These are phyloP conservation scores for Centrapalus pauciflorus DNA, from an alignment of 129 eudicot genomes.

Conservation along the genomic window DNA sequence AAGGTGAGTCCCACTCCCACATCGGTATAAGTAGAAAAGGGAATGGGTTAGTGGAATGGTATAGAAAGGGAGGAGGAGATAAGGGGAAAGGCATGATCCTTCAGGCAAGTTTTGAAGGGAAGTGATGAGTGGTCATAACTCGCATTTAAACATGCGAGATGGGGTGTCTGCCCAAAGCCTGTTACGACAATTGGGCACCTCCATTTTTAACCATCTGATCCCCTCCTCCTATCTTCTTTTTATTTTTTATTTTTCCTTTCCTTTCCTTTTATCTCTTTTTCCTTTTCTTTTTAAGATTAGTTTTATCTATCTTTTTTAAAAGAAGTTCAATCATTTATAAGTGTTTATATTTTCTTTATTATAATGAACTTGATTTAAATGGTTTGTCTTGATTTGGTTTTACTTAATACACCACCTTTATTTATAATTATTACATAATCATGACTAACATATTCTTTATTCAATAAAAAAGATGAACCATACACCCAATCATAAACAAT, in stretches of 20 bases:
- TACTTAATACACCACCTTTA: too few relatives aligned
- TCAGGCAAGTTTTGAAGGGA: constrained; percentile 65
- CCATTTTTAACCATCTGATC: constrained; percentile 46
- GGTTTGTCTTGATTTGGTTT: too few relatives aligned
- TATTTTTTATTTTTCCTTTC: not conserved
- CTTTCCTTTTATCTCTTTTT: not conserved
- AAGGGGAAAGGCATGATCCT: constrained; percentile 36
- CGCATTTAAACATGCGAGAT: constrained; percentile 51
- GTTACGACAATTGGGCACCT: constrained; percentile 64
- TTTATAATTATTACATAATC: too few relatives aligned
- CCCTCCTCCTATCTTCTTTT: not conserved
- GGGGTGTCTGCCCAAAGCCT: constrained; percentile 56
- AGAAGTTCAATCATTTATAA: too few relatives aligned
- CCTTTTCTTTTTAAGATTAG: too few relatives aligned
- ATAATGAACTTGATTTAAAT: too few relatives aligned
- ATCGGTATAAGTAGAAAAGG: not conserved
- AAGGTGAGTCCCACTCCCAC: too few relatives aligned
- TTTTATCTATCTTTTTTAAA: too few relatives aligned
- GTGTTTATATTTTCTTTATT: not conserved
- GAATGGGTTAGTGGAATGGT: not conserved
- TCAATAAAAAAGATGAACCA: too few relatives aligned
- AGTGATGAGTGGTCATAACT: constrained; percentile 63
- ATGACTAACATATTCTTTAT: too few relatives aligned
- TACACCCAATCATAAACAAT: not conserved
- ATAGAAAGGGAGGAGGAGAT: not conserved